Conservation (phyloP, 2,329 filamentous ascomycete genomes). For the Teratosphaeria destructans region DNA sequence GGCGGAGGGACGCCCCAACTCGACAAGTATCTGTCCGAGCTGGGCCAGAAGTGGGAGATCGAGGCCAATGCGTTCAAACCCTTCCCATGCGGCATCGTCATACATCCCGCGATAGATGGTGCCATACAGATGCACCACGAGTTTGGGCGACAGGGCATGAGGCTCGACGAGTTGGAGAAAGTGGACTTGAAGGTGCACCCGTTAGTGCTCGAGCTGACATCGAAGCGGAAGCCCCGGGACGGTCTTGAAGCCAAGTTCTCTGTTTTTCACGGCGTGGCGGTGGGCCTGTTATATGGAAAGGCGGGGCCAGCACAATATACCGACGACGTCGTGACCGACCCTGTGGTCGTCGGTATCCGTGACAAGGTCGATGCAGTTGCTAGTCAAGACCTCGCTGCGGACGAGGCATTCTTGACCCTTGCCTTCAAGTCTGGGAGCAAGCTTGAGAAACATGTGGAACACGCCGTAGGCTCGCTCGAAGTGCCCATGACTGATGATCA, state of each 20-base stretch:
- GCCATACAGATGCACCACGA: conserved; percentile 38
- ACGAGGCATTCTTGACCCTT: conserved; percentile 33
- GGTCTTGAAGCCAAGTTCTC: conserved; percentile 46
- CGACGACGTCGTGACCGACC: conserved; percentile 36
- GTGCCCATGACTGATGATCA: conserved; percentile 38
- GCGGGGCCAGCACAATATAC: conserved; percentile 43
- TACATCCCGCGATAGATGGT: conserved; percentile 46
- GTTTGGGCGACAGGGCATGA: conserved; percentile 22
- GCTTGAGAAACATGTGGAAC: conserved; percentile 37
- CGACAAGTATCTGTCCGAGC: conserved; percentile 28
- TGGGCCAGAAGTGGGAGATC: conserved; percentile 40
- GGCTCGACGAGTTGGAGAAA: conserved; percentile 26
- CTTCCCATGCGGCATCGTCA: conserved; percentile 47
- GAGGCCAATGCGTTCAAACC: conserved; percentile 47
- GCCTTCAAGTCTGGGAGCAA: conserved; percentile 28
- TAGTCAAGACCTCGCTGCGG: conserved; percentile 31
- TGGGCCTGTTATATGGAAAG: conserved; percentile 42
- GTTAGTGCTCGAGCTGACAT: conserved; percentile 43
- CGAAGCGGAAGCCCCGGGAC: conserved; percentile 39
- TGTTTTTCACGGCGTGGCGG: conserved; percentile 44
- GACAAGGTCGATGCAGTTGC: conserved; percentile 36
- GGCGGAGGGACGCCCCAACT: conserved; percentile 31
- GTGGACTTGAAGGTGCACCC: conserved; percentile 41
- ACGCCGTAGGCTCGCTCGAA: conserved; percentile 42
- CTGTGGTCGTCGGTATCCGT: conserved; percentile 33